Conservation (phyloP, 2,329 filamentous ascomycete species). For the Neurospora sp. region DNA sequence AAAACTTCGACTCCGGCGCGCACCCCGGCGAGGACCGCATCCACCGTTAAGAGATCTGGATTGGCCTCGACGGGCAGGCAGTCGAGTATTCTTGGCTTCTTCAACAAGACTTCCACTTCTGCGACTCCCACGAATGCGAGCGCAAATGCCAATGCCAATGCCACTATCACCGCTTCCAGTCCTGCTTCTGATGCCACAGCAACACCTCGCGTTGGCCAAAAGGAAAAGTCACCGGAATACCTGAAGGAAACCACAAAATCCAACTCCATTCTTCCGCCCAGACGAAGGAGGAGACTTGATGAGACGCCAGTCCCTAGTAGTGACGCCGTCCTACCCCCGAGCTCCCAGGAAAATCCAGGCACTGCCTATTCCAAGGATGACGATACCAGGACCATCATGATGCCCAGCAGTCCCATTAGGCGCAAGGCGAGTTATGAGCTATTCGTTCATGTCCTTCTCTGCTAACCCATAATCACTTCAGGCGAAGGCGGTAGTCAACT, state of each 20-base stretch:
- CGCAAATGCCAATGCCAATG: constrained; percentile 27
- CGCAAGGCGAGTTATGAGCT: constrained; percentile 50
- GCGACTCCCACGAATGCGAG: background rate
- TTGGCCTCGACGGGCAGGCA: constrained; percentile 43
- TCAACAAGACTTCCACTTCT: constrained; percentile 46
- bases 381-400: constrained; percentile 33
- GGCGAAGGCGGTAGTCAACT: constrained; percentile 56
- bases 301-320: constrained; percentile 74
- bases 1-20: constrained; percentile 20
- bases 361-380: constrained; percentile 41
- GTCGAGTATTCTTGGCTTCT: constrained; percentile 73
- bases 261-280: constrained; percentile 27
- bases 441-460: background rate
- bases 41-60: constrained; percentile 29
- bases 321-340: constrained; percentile 57
- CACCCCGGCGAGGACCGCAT: constrained; percentile 26
- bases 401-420: constrained; percentile 29
- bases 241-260: constrained; percentile 39
- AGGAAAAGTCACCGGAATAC: constrained; percentile 25
- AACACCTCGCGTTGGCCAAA: constrained; percentile 17
- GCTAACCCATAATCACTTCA: constrained; percentile 16
- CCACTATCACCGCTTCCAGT: constrained; percentile 18
- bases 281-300: constrained; percentile 30
- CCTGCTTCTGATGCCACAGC: constrained; percentile 19
- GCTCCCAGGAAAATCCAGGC: constrained; percentile 56